Base-by-base conservation (phyloP, 805 yeast genomes). In the Candida piceae region DNA sequence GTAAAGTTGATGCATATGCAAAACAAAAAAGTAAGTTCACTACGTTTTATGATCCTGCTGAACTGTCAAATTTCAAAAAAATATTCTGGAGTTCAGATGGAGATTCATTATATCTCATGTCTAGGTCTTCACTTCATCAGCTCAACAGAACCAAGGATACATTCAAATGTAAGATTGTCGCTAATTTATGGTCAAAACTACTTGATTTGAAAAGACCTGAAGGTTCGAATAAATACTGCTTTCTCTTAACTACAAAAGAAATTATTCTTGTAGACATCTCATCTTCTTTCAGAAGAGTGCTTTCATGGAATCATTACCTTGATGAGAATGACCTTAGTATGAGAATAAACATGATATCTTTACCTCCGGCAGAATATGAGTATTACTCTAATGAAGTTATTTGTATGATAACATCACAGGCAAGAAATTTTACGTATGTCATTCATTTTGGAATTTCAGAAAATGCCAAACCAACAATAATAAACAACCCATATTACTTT, bases 231-330 rank as follows among this genome's bases (percentile, higher is more conserved):
- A 46, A 60, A 3, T 63, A 67, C 40, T 60, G 70, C 4, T 68
- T 82, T 28, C 48, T 84, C 5, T 58, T 87, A 19, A 84, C 95
- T 0, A 70, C 87, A 1, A 74, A 70, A 39, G 89, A 84, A 48
- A 35, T 88, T 7, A 69, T 76, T 0, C 62, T 88, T 68, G 47
- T 80, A 15, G 63, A 63, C 10, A 32, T 47, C 3, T 53, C 53
- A 13, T 36, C 45, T 12, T 58, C 60, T 10, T 51, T 75, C n/a
- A 59, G 59, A 21, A 66, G 83, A 39, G 41, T 74, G 2, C 49
- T 86, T 1, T 72, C 89, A 0, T 84, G 94, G 89, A 81, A 79
- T 42, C 96, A 87, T 56, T 73, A 62, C 41, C 57, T 83, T 16
- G 69, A 70, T 29, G 66, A 71, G 7, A 44, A 54, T 1, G 95